Percentiles rank a stretch among this genome's conserved stretches.
phyloP scores from a whole-genome alignment of 2,329 filamentous ascomycete genomes.

The Botrytis fragariae region DNA sequence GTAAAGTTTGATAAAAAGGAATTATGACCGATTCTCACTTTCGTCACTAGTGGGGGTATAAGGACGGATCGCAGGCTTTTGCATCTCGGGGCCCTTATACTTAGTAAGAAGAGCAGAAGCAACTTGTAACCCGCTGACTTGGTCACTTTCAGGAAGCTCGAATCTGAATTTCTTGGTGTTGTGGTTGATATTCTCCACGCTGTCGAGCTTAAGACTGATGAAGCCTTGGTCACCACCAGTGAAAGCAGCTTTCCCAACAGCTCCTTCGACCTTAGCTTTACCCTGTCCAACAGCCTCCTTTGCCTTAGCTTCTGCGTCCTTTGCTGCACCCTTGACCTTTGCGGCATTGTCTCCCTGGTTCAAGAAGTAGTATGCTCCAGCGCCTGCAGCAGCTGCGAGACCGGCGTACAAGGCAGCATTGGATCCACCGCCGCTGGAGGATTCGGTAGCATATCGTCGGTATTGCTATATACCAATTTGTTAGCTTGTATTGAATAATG shows the following conservation, averaged over 20 bases:
- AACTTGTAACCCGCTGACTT: conserved; percentile 77
- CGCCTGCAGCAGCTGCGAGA: conserved; percentile 55
- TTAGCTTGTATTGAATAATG: conserved; percentile 20
- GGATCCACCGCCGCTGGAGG: conserved; percentile 47
- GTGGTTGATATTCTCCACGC: conserved; percentile 79
- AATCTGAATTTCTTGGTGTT: conserved; percentile 95
- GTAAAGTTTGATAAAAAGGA: not conserved
- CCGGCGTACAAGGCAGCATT: conserved; percentile 61
- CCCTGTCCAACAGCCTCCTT: conserved; percentile 42
- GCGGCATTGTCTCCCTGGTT: conserved; percentile 47
- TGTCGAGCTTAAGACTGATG: conserved; percentile 74
- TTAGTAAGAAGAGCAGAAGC: conserved; percentile 90
- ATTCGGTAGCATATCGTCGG: conserved; percentile 71
- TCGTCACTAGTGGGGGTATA: conserved; percentile 93
- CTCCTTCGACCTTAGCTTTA: conserved; percentile 34
- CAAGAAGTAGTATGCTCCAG: conserved; percentile 55
- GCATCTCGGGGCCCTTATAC: conserved; percentile 76
- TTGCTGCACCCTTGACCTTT: conserved; percentile 53
- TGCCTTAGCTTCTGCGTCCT: conserved; percentile 56
- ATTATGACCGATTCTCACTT: conserved; percentile 46
- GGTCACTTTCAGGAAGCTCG: conserved; percentile 77
- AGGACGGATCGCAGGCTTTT: conserved; percentile 85
- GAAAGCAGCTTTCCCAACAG: conserved; percentile 52
- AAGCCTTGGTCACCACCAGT: conserved; percentile 89
- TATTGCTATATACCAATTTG: conserved; percentile 49